Evolutionary conservation across 148 eudicot genomes (phyloP).

Genomic region (Camellia sinensis): DNA sequence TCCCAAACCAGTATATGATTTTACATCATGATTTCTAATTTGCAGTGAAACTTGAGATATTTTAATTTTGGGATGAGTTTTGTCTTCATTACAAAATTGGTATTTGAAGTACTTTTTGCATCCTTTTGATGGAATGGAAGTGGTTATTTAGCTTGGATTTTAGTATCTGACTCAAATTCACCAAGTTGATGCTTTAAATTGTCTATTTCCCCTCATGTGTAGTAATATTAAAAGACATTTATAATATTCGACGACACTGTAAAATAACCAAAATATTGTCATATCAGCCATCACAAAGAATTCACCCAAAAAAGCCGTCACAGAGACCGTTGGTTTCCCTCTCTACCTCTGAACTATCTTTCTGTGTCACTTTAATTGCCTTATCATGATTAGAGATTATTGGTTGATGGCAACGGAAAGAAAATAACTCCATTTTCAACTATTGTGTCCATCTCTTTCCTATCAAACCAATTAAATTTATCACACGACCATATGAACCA

Average conservation of each 20-base stretch:
- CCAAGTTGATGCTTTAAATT: not conserved
- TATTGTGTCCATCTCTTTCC: not conserved
- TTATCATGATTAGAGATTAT: not conserved
- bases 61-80: not conserved
- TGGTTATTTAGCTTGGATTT: not conserved
- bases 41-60: not conserved
- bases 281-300: not conserved
- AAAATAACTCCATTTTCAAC: not conserved
- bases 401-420: not conserved
- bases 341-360: not conserved
- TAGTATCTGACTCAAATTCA: not conserved
- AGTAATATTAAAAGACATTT: not conserved
- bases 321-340: not conserved
- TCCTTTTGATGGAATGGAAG: not conserved
- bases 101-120: not conserved
- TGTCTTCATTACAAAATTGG: conserved; percentile 4
- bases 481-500: no score
- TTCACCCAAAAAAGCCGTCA: no score
- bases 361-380: not conserved
- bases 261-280: not conserved
- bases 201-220: not conserved
- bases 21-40: not conserved
- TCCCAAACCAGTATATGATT: conserved; percentile 63
- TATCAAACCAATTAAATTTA: not conserved
- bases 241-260: not conserved